Conservation (phyloP, 2,329 filamentous ascomycete species). For the Metarhizium anisopliae region DNA sequence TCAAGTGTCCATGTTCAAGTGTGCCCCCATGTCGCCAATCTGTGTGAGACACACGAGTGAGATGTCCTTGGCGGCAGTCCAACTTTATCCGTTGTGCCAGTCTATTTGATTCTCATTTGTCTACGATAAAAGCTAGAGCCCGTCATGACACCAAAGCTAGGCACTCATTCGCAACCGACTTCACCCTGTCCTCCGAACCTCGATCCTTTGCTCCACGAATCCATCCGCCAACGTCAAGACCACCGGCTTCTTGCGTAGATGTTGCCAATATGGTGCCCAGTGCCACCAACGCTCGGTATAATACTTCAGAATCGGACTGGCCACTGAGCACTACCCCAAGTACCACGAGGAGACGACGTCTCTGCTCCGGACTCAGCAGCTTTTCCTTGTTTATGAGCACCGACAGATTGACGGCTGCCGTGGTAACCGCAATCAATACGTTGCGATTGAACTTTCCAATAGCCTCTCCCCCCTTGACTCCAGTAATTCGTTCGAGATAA, state of each 20-base stretch:
- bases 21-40: no score
- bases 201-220: slow-evolving; percentile 34
- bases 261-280: slow-evolving; percentile 65
- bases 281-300: slow-evolving; percentile 75
- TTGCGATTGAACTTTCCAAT: slow-evolving; percentile 62
- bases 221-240: slow-evolving; percentile 30
- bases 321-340: slow-evolving; percentile 53
- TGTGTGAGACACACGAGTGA: no score
- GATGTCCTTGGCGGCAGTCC: no score
- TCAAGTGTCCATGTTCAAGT: no score
- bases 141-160: slow-evolving; percentile 12
- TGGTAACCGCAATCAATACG: slow-evolving; percentile 72
- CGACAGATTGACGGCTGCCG: slow-evolving; percentile 75
- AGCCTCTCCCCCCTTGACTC: slow-evolving; percentile 35
- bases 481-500: slow-evolving; percentile 55
- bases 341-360: slow-evolving; percentile 44
- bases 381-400: slow-evolving; percentile 53
- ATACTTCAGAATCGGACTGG: slow-evolving; percentile 69
- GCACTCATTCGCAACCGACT: slow-evolving; percentile 37
- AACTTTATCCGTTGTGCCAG: background rate
- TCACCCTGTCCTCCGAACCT: slow-evolving; percentile 37
- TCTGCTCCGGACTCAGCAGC: slow-evolving; percentile 23
- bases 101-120: background rate
- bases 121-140: background rate
- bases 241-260: slow-evolving; percentile 33